phyloP scores from a whole-genome alignment of 345 rosid genomes.

The Microthlaspi erraticum region DNA sequence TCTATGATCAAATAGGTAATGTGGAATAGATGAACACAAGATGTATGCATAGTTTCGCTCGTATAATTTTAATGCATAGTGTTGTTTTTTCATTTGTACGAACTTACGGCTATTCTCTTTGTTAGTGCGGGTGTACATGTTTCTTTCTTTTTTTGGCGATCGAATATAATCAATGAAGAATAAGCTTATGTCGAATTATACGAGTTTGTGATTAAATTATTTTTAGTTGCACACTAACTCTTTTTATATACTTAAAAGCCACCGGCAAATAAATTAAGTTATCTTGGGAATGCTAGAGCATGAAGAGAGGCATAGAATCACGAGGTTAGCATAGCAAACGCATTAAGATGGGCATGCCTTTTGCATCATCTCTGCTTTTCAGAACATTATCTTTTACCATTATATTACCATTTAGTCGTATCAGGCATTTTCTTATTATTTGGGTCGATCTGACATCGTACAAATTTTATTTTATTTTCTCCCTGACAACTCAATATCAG shows the following conservation, averaged over 20 bases:
- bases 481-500: constrained; percentile 19
- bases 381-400: constrained; percentile 36
- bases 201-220: constrained; percentile 3
- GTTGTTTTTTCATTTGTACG: not conserved
- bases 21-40: not conserved
- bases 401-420: constrained; percentile 35
- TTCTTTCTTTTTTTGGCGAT: not conserved
- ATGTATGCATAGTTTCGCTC: not conserved
- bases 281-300: constrained; percentile 38
- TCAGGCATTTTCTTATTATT: constrained; percentile 31
- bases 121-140: constrained; percentile 15
- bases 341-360: constrained; percentile 41
- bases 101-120: not conserved
- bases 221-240: constrained; percentile 1
- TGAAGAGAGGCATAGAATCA: constrained; percentile 39
- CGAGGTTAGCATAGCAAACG: constrained; percentile 40
- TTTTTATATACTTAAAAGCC: not conserved
- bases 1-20: constrained; percentile 5
- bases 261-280: constrained; percentile 27
- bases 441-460: constrained; percentile 42
- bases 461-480: not conserved
- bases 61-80: too few relatives aligned
- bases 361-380: constrained; percentile 39
- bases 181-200: constrained; percentile 2
- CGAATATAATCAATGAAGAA: not conserved